A percentile compares a stretch with the other conserved stretches of the same genome.
phyloP scores from a whole-genome alignment of 495 filamentous ascomycete species.

The Penicilliopsis zonata region DNA sequence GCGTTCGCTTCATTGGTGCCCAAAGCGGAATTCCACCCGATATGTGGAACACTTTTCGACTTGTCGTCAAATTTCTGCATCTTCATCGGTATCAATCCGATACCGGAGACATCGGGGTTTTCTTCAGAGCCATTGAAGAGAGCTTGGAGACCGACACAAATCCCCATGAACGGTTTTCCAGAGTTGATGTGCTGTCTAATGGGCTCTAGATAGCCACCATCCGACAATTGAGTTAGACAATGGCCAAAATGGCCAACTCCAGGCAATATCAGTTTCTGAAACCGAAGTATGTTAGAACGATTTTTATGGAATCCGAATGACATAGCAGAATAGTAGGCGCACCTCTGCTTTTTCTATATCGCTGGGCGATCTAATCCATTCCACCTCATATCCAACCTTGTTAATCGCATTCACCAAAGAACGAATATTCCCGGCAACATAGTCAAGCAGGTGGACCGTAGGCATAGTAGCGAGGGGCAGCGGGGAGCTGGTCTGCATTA shows the following conservation, averaged over 20 bases:
- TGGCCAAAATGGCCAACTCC: constrained; percentile 97
- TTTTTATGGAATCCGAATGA: neutral
- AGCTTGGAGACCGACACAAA: constrained; percentile 89
- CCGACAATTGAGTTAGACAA: constrained; percentile 71
- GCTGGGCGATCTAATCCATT: constrained; percentile 78
- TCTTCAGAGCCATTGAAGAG: constrained; percentile 80
- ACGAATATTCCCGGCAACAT: constrained; percentile 79
- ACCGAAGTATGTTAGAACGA: constrained; percentile 4
- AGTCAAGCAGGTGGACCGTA: constrained; percentile 83
- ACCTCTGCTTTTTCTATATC: constrained; percentile 81
- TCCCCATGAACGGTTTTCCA: constrained; percentile 94
- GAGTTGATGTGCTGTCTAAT: constrained; percentile 68
- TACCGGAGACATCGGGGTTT: constrained; percentile 52
- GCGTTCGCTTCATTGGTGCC: constrained; percentile 33
- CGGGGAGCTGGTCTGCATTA: too few species aligned
- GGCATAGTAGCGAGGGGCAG: constrained; percentile 46
- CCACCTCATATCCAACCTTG: constrained; percentile 79
- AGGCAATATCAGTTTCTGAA: constrained; percentile 77
- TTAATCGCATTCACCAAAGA: constrained; percentile 96
- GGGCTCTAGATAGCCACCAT: constrained; percentile 69
- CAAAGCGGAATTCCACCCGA: constrained; percentile 90
- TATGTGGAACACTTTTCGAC: constrained; percentile 87
- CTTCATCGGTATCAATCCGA: constrained; percentile 58
- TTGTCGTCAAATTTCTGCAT: constrained; percentile 65
- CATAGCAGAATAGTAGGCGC: constrained; percentile 9